phyloP scores from a whole-genome alignment of 1,284 basidiomycete species.

The Xerocomus amazonicus region DNA sequence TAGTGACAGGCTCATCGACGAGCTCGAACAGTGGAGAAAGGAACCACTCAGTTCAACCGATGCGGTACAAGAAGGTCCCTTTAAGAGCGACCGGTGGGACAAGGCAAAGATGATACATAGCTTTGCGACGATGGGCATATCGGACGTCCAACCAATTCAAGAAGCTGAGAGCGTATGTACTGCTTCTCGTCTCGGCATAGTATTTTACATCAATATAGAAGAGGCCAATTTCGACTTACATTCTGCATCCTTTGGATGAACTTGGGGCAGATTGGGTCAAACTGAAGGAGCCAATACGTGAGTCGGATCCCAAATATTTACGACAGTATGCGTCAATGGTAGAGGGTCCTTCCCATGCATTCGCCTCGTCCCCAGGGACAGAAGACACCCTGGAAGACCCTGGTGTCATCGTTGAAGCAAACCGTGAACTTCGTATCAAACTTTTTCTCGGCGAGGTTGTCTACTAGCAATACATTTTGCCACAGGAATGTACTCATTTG shows the following conservation, averaged over 20 bases:
- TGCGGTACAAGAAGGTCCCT: slow-evolving; percentile 37
- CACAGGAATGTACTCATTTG: slow-evolving; percentile 1
- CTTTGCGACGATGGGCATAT: slow-evolving; percentile 60
- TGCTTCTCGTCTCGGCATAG: background rate
- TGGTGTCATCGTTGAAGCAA: slow-evolving; percentile 62
- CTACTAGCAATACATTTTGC: background rate
- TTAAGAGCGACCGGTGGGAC: slow-evolving; percentile 61
- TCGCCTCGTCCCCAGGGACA: background rate
- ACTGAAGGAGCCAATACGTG: slow-evolving; percentile 36
- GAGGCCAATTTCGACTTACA: slow-evolving; percentile 41
- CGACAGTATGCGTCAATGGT: slow-evolving; percentile 1
- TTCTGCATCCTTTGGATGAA: slow-evolving; percentile 38
- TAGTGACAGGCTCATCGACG: slow-evolving; percentile 61
- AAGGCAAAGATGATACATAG: slow-evolving; percentile 70
- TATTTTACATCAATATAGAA: slow-evolving; percentile 29
- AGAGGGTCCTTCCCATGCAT: slow-evolving; percentile 3
- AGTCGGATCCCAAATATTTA: slow-evolving; percentile 14
- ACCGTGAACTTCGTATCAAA: slow-evolving; percentile 74
- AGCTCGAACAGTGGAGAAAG: slow-evolving; percentile 58
- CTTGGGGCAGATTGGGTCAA: slow-evolving; percentile 39
- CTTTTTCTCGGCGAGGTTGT: slow-evolving; percentile 70
- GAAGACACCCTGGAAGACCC: slow-evolving; percentile 7
- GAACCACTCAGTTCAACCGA: slow-evolving; percentile 45
- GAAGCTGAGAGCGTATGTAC: slow-evolving; percentile 19
- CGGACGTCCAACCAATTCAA: slow-evolving; percentile 14